A percentile compares a stretch with the other conserved stretches of the same genome.
phyloP scores from a whole-genome alignment of 2,329 filamentous ascomycete species.

The Cladophialophora chaetospira region DNA sequence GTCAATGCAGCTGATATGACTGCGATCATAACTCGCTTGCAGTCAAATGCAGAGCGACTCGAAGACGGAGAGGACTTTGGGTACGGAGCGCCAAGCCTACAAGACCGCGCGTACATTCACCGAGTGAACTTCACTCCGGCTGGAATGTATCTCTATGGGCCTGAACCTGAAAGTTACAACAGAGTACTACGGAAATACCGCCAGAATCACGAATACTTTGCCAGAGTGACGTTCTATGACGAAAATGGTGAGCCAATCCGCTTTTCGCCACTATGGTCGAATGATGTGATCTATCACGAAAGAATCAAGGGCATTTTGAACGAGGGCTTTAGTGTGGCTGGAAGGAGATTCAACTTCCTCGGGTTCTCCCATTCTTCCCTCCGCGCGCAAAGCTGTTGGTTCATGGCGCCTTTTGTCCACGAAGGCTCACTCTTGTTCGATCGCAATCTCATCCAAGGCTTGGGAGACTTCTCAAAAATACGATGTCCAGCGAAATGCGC shows the following conservation, averaged over 20 bases:
- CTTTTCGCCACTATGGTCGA: constrained; percentile 54
- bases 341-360: constrained; percentile 65
- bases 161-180: constrained; percentile 65
- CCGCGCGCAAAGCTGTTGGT: constrained; percentile 71
- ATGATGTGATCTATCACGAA: constrained; percentile 54
- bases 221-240: constrained; percentile 72
- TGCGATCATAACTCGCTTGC: constrained; percentile 47
- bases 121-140: constrained; percentile 63
- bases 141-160: constrained; percentile 52
- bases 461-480: constrained; percentile 57
- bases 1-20: constrained; percentile 50
- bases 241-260: constrained; percentile 68
- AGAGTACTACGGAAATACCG: constrained; percentile 69
- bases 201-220: constrained; percentile 62
- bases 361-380: constrained; percentile 81
- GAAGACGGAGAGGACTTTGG: constrained; percentile 34
- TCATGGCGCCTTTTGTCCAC: constrained; percentile 53
- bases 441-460: constrained; percentile 44
- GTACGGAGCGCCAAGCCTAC: constrained; percentile 26
- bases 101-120: constrained; percentile 50
- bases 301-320: constrained; percentile 65
- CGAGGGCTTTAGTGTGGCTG: constrained; percentile 64
- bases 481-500: constrained; percentile 59
- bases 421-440: constrained; percentile 39
- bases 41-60: constrained; percentile 45